Base-by-base conservation (phyloP, 192 early-diverging fungal genomes). In the Coemansia sp. region DNA sequence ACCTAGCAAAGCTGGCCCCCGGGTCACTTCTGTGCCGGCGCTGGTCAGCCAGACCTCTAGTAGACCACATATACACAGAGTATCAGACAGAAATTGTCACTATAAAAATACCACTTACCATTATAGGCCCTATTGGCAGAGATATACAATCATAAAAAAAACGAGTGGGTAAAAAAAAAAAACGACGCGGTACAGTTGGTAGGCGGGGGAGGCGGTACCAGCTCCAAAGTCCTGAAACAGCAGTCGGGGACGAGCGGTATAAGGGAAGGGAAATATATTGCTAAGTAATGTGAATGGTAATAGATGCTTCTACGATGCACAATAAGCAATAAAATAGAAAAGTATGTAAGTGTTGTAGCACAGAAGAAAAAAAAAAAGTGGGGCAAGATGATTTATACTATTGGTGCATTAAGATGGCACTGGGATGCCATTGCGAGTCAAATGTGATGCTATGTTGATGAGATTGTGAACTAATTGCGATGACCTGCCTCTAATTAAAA, bases 31-130 rank as follows among this genome's bases (percentile, higher is more conserved):
- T 13, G 38, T 10, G 36, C 61, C 13, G 61, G 20, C 61, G 38
- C 61, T 20, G 11, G 61, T 40, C 61, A 0, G 38, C 38, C 61
- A 41, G 24, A 15, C 38, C 36, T 10, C 20, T 7, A 24, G 22
- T 8, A 24, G n/a, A 62, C 36, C 20, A 16, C 38, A 8, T 13
- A 13, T 0, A 39, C 18, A 2, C 34, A 13, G 18, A 15, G 61
- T 39, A 20, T 38, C 36, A 40, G 3, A 7, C 38, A 40, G 36
- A 62, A 62, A 8, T 62, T 62, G 61, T 22, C 61, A 62, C 18
- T 24, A 62, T 62, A 62, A 62, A 62, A 62, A 62, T 62, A 62
- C 20, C 8, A 12, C 61, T 24, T 62, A 40, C 38, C 61, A 62
- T 62, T 20, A 24, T n/a, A 38, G 20, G 61, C 38, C 36, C 38